phyloP scores from a whole-genome alignment of 768 basidiomycete genomes.

The Lactifluus echinatus region DNA sequence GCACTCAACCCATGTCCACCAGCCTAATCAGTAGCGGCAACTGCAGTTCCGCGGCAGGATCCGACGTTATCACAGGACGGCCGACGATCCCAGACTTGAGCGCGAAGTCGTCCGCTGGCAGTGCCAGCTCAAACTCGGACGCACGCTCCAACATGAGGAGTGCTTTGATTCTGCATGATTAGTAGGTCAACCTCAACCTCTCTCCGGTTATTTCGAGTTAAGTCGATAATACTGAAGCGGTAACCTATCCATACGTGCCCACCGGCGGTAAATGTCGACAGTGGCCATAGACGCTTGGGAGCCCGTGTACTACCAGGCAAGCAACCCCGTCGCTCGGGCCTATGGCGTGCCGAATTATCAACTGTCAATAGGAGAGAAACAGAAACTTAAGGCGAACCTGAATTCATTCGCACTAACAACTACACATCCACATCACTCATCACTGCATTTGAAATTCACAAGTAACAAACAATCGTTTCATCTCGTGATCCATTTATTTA shows the following conservation, averaged over 20 bases:
- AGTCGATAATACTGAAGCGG: conserved; percentile 23
- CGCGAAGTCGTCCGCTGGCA: conserved; percentile 14
- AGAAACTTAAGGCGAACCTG: conserved; percentile 4
- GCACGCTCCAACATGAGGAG: conserved; percentile 21
- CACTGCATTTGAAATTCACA: too few relatives aligned
- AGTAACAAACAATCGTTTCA: too few relatives aligned
- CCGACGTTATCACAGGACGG: conserved; percentile 14
- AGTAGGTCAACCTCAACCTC: background rate
- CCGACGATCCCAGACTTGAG: conserved; percentile 10
- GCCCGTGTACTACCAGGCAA: conserved; percentile 8
- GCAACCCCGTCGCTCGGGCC: conserved; percentile 20
- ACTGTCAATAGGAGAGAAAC: background rate
- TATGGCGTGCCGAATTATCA: background rate
- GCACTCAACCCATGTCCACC: too few relatives aligned
- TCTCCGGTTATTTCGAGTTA: too few relatives aligned
- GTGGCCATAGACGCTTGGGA: conserved; percentile 19
- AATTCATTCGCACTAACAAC: conserved; percentile 28
- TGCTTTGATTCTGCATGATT: conserved; percentile 22
- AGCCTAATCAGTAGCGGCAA: too few relatives aligned
- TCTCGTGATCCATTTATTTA: too few relatives aligned
- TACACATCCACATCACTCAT: too few relatives aligned
- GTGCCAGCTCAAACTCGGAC: conserved; percentile 21
- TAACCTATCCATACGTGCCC: conserved; percentile 26
- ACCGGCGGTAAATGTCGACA: conserved; percentile 27
- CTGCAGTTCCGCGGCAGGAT: conserved; percentile 4